Evolutionary conservation across 2,329 filamentous ascomycete species (phyloP).

Genomic region (Fusarium irregulare): DNA sequence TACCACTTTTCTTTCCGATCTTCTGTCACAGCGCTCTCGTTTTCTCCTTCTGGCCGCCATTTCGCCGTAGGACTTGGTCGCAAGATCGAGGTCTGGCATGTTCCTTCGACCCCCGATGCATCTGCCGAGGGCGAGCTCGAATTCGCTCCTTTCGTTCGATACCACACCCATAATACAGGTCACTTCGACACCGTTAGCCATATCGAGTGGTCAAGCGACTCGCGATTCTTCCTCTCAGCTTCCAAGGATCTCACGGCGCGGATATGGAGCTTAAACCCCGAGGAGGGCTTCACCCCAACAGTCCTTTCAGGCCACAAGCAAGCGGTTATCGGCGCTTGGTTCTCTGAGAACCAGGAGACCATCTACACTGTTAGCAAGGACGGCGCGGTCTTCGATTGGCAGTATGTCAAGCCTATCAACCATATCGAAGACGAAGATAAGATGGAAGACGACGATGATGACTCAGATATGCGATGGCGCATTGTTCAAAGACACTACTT

Average conservation of each 20-base stretch:
- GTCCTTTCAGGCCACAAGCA: conserved; percentile 92
- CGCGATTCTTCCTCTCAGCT: conserved; percentile 91
- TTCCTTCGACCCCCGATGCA: conserved; percentile 87
- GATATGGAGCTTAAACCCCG: conserved; percentile 92
- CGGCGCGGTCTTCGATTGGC: conserved; percentile 95
- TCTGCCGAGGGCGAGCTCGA: conserved; percentile 85
- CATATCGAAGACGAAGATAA: conserved; percentile 68
- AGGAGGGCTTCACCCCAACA: conserved; percentile 90
- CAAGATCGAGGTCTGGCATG: conserved; percentile 95
- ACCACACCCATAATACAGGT: conserved; percentile 85
- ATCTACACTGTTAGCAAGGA: conserved; percentile 98
- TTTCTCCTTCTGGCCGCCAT: conserved; percentile 89
- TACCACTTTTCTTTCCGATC: conserved; percentile 96
- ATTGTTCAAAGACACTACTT: conserved; percentile 94
- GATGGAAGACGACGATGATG: conserved; percentile 69
- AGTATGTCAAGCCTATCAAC: conserved; percentile 75
- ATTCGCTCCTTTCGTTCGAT: conserved; percentile 92
- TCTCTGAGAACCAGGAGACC: conserved; percentile 91
- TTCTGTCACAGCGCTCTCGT: conserved; percentile 84
- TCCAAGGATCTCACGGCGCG: conserved; percentile 92
- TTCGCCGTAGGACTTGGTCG: conserved; percentile 91
- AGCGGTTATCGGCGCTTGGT: conserved; percentile 93
- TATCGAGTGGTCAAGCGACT: conserved; percentile 96
- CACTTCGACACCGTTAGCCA: conserved; percentile 89
- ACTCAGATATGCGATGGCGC: conserved; percentile 82